phyloP scores from a whole-genome alignment of 2,329 filamentous ascomycete species.

The Xylaria digitata region DNA sequence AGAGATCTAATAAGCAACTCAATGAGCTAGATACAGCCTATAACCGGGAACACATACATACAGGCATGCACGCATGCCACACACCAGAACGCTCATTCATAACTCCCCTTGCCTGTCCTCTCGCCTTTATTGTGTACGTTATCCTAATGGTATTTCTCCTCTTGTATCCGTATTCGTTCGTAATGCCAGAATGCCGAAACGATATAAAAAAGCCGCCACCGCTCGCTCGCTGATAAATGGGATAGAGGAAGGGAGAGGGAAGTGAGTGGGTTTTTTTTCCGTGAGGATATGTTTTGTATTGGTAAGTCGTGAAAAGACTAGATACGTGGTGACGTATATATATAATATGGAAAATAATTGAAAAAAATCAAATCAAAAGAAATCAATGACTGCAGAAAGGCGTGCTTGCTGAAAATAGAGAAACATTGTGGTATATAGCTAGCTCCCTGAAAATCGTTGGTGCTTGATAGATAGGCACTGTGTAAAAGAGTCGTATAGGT shows the following conservation, averaged over 20 bases:
- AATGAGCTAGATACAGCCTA: neutral
- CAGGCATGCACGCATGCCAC: neutral
- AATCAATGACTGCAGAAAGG: neutral
- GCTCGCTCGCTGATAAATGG: neutral
- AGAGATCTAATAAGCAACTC: neutral
- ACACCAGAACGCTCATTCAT: constrained; percentile 13
- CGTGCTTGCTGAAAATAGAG: neutral
- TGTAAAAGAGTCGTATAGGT: neutral
- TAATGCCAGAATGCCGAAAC: neutral
- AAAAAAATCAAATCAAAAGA: neutral
- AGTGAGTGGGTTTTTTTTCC: neutral
- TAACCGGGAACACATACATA: neutral
- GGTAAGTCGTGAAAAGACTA: neutral
- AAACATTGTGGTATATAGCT: constrained; percentile 5
- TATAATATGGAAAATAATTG: neutral
- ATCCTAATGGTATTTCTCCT: neutral
- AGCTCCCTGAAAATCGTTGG: neutral
- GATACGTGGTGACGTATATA: constrained; percentile 1
- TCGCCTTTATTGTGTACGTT: neutral
- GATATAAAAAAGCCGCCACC: neutral
- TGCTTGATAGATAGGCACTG: neutral
- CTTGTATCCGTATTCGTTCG: too few species aligned
- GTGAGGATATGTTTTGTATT: constrained; percentile 12
- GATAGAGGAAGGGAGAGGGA: neutral
- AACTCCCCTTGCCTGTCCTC: neutral